These are phyloP conservation scores for Kurtzmaniella cleridarum DNA, from an alignment of 805 yeast species.

Conservation along the genomic window DNA sequence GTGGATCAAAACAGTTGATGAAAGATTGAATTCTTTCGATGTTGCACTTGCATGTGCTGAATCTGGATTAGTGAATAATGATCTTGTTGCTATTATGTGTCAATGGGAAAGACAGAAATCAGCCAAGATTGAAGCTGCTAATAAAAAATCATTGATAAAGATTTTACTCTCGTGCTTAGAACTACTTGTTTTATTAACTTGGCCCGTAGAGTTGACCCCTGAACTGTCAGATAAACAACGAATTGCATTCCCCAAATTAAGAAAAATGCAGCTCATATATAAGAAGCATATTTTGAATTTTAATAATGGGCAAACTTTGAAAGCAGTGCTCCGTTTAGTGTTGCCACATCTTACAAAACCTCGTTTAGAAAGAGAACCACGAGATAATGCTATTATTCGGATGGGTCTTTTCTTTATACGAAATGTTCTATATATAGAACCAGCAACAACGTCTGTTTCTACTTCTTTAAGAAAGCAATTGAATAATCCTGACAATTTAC, in stretches of 20 bases:
- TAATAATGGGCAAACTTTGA: conserved; percentile 56
- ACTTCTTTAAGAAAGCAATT: conserved; percentile 34
- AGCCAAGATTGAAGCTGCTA: conserved; percentile 17
- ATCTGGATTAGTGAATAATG: conserved; percentile 65
- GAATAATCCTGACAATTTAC: conserved; percentile 37
- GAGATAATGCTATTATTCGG: conserved; percentile 70
- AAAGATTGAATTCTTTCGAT: conserved; percentile 59
- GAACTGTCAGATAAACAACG: conserved; percentile 57
- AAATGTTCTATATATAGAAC: conserved; percentile 74
- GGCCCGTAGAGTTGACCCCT: conserved; percentile 71
- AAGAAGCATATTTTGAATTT: conserved; percentile 61
- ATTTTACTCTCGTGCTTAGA: conserved; percentile 73
- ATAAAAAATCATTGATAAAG: conserved; percentile 43
- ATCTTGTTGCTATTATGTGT: conserved; percentile 66
- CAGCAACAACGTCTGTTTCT: conserved; percentile 51
- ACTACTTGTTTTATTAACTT: conserved; percentile 73
- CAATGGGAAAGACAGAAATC: conserved; percentile 56
- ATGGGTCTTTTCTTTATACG: conserved; percentile 70
- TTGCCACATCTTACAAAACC: conserved; percentile 52
- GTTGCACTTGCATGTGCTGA: conserved; percentile 88
- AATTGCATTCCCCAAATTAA: conserved; percentile 52
- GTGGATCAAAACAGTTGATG: conserved; percentile 86
- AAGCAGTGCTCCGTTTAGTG: conserved; percentile 65
- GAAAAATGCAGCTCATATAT: conserved; percentile 63
- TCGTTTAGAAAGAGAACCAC: conserved; percentile 51